phyloP scores from a whole-genome alignment of 2,329 filamentous ascomycete species.

The Myriosclerotinia scirpicola region DNA sequence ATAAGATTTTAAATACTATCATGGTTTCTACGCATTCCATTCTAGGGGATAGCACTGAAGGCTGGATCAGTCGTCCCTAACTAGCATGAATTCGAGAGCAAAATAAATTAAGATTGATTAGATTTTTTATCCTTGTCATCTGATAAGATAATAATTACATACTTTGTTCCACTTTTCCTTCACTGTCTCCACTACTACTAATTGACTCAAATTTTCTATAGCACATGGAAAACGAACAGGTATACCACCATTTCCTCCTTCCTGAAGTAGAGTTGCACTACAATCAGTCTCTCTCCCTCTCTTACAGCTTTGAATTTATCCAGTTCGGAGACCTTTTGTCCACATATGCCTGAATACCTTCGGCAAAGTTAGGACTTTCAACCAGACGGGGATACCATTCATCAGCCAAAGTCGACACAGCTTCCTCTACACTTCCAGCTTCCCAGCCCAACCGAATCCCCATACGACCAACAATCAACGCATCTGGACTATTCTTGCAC shows the following conservation, averaged over 20 bases:
- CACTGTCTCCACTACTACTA: conserved; percentile 11
- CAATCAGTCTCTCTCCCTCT: not conserved
- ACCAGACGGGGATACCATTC: conserved; percentile 59
- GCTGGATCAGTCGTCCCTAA: not conserved
- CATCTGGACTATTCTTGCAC: conserved; percentile 33
- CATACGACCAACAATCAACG: conserved; percentile 29
- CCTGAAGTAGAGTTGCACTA: not conserved
- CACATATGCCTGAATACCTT: conserved; percentile 71
- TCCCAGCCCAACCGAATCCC: conserved; percentile 31
- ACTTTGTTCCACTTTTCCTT: conserved; percentile 21
- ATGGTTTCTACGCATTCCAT: too few relatives aligned
- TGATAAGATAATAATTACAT: conserved; percentile 21
- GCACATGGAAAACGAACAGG: not conserved
- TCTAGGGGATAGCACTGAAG: too few relatives aligned
- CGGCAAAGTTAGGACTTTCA: conserved; percentile 67
- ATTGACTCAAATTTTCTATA: conserved; percentile 7
- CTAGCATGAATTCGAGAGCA: not conserved
- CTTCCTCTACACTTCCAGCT: conserved; percentile 30
- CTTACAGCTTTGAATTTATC: conserved; percentile 56
- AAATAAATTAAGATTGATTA: conserved; percentile 17
- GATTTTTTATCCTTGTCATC: conserved; percentile 20
- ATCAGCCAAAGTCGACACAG: conserved; percentile 45
- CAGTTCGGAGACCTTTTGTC: conserved; percentile 69
- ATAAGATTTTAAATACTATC: conserved; percentile 3
- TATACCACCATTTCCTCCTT: conserved; percentile 8